Evolutionary conservation across 2,329 filamentous ascomycete species (phyloP), one percentile per base, ranked within the genome.

Genomic region (Ophiognomonia clavigignenti-juglandacearum): DNA sequence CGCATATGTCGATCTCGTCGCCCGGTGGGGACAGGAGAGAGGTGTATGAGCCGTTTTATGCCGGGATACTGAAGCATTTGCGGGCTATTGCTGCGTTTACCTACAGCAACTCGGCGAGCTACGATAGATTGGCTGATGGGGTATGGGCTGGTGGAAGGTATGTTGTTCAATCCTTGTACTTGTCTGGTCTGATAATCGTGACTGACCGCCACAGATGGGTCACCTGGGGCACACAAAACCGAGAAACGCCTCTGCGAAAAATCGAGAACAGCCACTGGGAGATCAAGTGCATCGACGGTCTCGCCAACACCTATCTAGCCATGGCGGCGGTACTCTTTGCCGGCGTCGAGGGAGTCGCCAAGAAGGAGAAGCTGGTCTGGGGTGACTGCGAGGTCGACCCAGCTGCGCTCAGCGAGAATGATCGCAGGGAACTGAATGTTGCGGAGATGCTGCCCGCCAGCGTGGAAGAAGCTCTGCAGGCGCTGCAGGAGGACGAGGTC

Each of bases 161-260:
- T 22, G 42, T 37, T 37, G 8, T 24, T 18, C 27, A 3, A 1
- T 9, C 10, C 14, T 22, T 42, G 4, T 13, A n/a, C n/a, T n/a
- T n/a, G n/a, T n/a, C 8, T 20, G 6, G 18, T 5, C 9, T 6
- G 14, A 1, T 4, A 16, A 22, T 4, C 24, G 2, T 24, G 4
- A 2, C 37, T 48, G n/a, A 47, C 38, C 13, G 8, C 19, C 13
- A 34, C 24, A 52, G 50, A 26, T 91, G 84, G 82, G 77, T 91
- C 0, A 70, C 83, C 0, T 95, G 87, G 88, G 88, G 88, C 11
- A 86, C 81, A 4, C 83, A 93, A 65, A 93, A 93, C 62, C 80
- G 86, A 16, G 86, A 92, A 67, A 73, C 80, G 4, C 84, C 88
- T 1, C 69, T 95, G 9, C 77, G 88, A 11, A 83, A 85, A 60